These are phyloP conservation scores for Globisporangium irregulare DNA, from an alignment of 352 stramenopile genomes.

Conservation along the genomic window DNA sequence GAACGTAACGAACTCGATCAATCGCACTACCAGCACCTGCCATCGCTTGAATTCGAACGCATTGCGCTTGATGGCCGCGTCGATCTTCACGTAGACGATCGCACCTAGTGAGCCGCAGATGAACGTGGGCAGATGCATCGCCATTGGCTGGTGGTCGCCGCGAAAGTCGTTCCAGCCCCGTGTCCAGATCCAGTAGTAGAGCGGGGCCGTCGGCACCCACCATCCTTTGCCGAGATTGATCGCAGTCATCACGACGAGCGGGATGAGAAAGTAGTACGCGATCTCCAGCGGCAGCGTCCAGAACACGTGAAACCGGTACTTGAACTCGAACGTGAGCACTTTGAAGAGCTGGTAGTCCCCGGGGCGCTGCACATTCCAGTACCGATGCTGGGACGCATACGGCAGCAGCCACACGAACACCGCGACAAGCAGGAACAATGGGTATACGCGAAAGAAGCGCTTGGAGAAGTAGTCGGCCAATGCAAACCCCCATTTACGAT, in stretches of 20 bases:
- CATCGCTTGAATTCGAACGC: too few relatives aligned
- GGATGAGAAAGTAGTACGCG: conserved; percentile 41
- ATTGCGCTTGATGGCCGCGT: conserved; percentile 12
- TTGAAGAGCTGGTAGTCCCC: conserved; percentile 28
- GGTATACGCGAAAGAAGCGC: conserved; percentile 55
- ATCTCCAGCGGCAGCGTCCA: too few relatives aligned
- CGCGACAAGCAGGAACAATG: conserved; percentile 37
- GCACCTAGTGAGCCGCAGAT: conserved; percentile 31
- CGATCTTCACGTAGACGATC: conserved; percentile 21
- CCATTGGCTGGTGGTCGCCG: conserved; percentile 21
- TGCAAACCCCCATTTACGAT: conserved; percentile 13
- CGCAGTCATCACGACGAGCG: conserved; percentile 23
- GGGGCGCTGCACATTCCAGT: conserved; percentile 19
- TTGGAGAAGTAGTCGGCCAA: conserved; percentile 45
- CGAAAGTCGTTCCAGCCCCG: conserved; percentile 11
- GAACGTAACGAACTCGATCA: conserved; percentile 19
- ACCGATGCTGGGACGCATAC: conserved; percentile 23
- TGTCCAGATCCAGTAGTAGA: conserved; percentile 24
- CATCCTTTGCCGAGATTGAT: conserved; percentile 9
- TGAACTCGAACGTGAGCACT: conserved; percentile 32
- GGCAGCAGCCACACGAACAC: conserved; percentile 31
- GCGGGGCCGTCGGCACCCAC: conserved; percentile 19
- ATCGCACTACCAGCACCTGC: neutral
- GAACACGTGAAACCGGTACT: conserved; percentile 40
- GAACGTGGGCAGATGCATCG: conserved; percentile 31